Evolutionary conservation across 2,329 filamentous ascomycete genomes (phyloP).

Genomic region (Dryadomyces quercivorus): DNA sequence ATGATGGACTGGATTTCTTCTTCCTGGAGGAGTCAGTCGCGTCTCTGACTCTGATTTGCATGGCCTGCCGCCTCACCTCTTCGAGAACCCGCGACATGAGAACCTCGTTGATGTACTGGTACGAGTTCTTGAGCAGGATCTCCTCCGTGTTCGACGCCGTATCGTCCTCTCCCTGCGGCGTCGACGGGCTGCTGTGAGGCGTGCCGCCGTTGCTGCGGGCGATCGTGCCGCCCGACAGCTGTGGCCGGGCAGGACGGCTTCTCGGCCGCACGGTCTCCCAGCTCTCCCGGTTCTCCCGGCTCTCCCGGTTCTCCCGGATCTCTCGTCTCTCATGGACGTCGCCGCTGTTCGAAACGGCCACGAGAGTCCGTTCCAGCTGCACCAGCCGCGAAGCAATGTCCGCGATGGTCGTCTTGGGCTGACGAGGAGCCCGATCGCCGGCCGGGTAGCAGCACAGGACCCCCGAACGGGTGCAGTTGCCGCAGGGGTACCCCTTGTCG

Average conservation of each 20-base stretch:
- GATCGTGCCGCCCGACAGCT: neutral
- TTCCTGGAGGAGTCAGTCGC: slow-evolving; percentile 5
- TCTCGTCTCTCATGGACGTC: neutral
- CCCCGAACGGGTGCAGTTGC: slow-evolving; percentile 12
- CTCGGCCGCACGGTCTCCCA: neutral
- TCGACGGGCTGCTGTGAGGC: neutral
- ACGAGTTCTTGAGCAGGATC: slow-evolving; percentile 10
- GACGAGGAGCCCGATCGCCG: slow-evolving; percentile 6
- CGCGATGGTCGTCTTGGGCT: slow-evolving; percentile 14
- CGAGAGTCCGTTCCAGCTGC: slow-evolving; percentile 14
- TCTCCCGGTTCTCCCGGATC: neutral
- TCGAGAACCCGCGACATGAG: slow-evolving; percentile 14
- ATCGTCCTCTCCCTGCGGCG: neutral
- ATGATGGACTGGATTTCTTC: slow-evolving; percentile 12
- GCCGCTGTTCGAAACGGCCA: slow-evolving; percentile 11
- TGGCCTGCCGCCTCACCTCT: slow-evolving; percentile 5
- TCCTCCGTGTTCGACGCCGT: slow-evolving; percentile 5
- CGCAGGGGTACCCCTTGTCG: slow-evolving; percentile 15
- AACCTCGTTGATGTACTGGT: slow-evolving; percentile 15
- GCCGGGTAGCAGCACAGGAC: slow-evolving; percentile 16
- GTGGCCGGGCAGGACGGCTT: too few species aligned
- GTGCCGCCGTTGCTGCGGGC: neutral
- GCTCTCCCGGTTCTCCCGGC: neutral
- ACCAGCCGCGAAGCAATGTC: slow-evolving; percentile 14
- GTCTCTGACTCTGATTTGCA: neutral